These are phyloP conservation scores for Spizellomyces sp. DNA, from an alignment of 192 early-diverging fungal species.

Conservation along the genomic window DNA sequence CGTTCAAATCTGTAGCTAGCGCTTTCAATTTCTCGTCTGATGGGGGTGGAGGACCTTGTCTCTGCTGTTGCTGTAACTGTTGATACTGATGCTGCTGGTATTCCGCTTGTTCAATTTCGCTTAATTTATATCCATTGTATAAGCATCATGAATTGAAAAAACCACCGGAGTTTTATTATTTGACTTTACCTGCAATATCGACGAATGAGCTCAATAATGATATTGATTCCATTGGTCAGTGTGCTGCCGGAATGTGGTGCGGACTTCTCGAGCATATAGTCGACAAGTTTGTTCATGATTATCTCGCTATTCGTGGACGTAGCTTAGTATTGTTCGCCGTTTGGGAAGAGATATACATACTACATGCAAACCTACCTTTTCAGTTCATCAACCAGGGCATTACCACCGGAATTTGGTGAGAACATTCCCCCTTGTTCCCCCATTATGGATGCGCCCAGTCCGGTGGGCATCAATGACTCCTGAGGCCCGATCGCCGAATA, in stretches of 20 bases:
- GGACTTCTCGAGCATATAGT: conserved; percentile 81
- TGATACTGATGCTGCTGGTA: conserved; percentile 61
- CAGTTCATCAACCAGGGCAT: conserved; percentile 53
- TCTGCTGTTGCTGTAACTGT: conserved; percentile 37
- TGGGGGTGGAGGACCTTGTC: conserved; percentile 35
- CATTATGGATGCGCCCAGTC: conserved; percentile 15
- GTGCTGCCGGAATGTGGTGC: conserved; percentile 84
- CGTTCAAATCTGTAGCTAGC: conserved; percentile 79
- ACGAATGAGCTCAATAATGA: conserved; percentile 97
- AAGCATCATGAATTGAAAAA: not conserved
- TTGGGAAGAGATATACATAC: not conserved
- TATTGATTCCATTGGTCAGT: conserved; percentile 91
- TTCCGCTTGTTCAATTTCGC: conserved; percentile 66
- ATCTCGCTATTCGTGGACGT: conserved; percentile 53
- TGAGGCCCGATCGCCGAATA: conserved; percentile 43
- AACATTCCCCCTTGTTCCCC: conserved; percentile 22
- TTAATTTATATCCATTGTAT: conserved; percentile 1
- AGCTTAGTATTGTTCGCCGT: not conserved
- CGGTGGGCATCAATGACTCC: conserved; percentile 25
- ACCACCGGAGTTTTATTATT: not conserved
- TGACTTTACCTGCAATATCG: conserved; percentile 83
- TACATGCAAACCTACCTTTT: conserved; percentile 42
- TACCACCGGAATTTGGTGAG: conserved; percentile 42
- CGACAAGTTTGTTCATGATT: conserved; percentile 76
- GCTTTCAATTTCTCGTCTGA: conserved; percentile 53